phyloP scores from a whole-genome alignment of 768 basidiomycete genomes.

The Xanthoconium purpureum region DNA sequence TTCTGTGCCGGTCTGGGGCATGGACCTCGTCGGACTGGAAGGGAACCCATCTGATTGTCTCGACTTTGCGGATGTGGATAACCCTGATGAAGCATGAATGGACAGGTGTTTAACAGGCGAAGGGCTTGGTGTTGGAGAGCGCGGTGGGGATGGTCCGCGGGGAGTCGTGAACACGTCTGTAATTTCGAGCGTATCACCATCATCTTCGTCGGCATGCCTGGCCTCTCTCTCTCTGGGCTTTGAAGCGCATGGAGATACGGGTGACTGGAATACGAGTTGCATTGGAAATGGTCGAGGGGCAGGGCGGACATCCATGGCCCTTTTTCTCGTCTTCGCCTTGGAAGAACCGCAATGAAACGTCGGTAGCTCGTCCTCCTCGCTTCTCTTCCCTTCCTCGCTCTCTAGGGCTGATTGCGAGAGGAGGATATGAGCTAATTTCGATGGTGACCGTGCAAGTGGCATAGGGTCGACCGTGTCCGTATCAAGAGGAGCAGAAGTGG shows the following conservation, averaged over 20 bases:
- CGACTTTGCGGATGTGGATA: background rate
- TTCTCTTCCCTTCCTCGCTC: slow-evolving; percentile 12
- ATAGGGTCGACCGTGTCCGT: background rate
- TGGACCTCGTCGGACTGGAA: slow-evolving; percentile 9
- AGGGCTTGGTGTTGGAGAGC: slow-evolving; percentile 21
- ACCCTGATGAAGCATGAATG: background rate
- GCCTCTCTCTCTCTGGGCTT: background rate
- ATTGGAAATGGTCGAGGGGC: slow-evolving; percentile 28
- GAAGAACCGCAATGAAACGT: slow-evolving; percentile 17
- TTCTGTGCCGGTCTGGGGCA: background rate
- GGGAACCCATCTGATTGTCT: slow-evolving; percentile 4
- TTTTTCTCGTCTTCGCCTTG: background rate
- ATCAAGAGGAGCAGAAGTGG: slow-evolving; percentile 1
- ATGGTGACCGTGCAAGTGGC: background rate
- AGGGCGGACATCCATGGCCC: background rate
- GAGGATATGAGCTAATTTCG: slow-evolving; percentile 14
- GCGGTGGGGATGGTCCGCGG: slow-evolving; percentile 17
- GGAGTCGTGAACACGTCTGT: slow-evolving; percentile 25
- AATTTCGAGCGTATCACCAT: slow-evolving; percentile 4
- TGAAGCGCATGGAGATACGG: background rate
- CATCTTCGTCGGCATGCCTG: background rate
- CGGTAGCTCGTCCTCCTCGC: slow-evolving; percentile 16
- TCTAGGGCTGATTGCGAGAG: slow-evolving; percentile 6
- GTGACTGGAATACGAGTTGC: slow-evolving; percentile 7
- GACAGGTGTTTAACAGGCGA: background rate